Evolutionary conservation across 2,329 filamentous ascomycete genomes (phyloP).

Genomic region (Microthyrium microscopicum): DNA sequence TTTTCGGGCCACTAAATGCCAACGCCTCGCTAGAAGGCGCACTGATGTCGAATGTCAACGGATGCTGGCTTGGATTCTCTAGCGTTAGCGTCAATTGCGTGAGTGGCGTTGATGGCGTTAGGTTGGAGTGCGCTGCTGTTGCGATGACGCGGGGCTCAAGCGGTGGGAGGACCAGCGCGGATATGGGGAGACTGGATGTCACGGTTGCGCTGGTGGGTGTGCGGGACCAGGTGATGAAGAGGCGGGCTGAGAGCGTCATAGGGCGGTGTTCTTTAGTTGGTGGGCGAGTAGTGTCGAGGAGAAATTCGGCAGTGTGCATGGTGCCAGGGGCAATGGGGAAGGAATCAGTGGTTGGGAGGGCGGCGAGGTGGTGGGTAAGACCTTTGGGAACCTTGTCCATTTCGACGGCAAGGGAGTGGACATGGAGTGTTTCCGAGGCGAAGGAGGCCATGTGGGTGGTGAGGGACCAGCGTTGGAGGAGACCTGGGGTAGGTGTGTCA

Average conservation of each 20-base stretch:
- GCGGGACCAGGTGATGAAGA: constrained; percentile 66
- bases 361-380: too few relatives aligned
- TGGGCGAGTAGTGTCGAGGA: too few relatives aligned
- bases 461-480: constrained; percentile 69
- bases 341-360: too few relatives aligned
- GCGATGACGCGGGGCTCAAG: constrained; percentile 73
- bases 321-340: too few relatives aligned
- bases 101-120: constrained; percentile 11
- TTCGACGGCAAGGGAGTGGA: constrained; percentile 7
- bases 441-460: constrained; percentile 59
- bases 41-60: constrained; percentile 76
- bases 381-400: constrained; percentile 44
- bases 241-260: constrained; percentile 54
- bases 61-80: constrained; percentile 89
- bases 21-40: constrained; percentile 60
- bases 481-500: constrained; percentile 31
- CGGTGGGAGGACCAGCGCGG: constrained; percentile 63
- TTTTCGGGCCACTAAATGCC: constrained; percentile 80
- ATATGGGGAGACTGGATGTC: constrained; percentile 56
- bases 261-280: constrained; percentile 69
- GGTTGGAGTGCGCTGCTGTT: constrained; percentile 17
- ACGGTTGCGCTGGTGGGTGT: constrained; percentile 27
- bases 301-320: too few relatives aligned
- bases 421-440: constrained; percentile 34
- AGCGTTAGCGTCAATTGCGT: constrained; percentile 47